A percentile compares a stretch with the other conserved stretches of the same genome.
Evolutionary conservation across 306 rosid genomes (phyloP).

Genomic region (Medicago lupulina): DNA sequence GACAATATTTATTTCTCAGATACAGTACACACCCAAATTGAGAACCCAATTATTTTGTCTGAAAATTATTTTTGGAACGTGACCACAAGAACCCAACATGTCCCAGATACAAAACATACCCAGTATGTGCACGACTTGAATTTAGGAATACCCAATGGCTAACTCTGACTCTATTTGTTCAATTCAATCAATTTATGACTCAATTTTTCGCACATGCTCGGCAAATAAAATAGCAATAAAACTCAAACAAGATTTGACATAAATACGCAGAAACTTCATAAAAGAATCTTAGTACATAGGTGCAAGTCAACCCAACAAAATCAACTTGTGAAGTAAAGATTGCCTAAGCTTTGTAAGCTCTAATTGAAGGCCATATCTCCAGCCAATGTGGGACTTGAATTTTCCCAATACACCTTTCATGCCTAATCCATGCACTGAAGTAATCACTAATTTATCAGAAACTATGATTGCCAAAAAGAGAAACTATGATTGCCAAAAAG

Average conservation of each 20-base stretch:
- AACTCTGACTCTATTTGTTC: too few species aligned
- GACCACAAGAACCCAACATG: background rate
- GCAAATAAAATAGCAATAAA: too few species aligned
- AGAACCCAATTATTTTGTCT: background rate
- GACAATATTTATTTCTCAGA: background rate
- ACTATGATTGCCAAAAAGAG: conserved; percentile 1
- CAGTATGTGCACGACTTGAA: too few species aligned
- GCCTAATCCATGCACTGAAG: conserved; percentile 3
- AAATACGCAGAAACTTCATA: too few species aligned
- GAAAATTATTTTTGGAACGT: background rate
- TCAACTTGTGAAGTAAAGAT: background rate
- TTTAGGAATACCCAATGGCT: too few species aligned
- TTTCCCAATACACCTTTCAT: background rate
- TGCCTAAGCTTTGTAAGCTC: background rate
- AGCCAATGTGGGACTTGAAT: too few species aligned
- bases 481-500: conserved; percentile 4
- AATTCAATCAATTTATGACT: too few species aligned
- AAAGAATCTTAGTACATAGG: too few species aligned
- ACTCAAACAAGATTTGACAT: too few species aligned
- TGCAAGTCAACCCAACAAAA: too few species aligned
- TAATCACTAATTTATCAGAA: background rate
- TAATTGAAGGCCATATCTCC: background rate
- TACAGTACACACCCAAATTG: background rate
- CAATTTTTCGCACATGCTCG: too few species aligned
- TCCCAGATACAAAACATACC: too few species aligned